phyloP scores from a whole-genome alignment of 1,284 basidiomycete genomes.

The Sporisorium scitamineum region DNA sequence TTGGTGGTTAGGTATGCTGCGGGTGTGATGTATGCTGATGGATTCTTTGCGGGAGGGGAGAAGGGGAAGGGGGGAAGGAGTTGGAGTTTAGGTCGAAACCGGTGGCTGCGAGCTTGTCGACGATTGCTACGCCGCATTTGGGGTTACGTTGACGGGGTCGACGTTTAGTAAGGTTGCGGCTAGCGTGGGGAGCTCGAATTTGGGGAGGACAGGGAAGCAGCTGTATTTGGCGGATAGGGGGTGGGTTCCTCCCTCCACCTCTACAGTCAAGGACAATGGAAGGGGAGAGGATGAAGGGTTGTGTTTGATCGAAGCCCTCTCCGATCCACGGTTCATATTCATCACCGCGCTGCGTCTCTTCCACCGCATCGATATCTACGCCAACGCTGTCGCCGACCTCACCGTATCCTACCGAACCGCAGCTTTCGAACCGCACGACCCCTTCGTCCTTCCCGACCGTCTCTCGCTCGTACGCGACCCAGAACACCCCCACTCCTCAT shows the following conservation, averaged over 20 bases:
- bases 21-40: slow-evolving; percentile 76
- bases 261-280: not conserved
- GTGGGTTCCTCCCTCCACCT: slow-evolving; percentile 25
- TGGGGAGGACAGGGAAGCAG: slow-evolving; percentile 25
- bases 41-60: slow-evolving; percentile 37
- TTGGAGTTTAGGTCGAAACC: slow-evolving; percentile 34
- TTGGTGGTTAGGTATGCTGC: slow-evolving; percentile 81
- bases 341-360: slow-evolving; percentile 81
- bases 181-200: slow-evolving; percentile 70
- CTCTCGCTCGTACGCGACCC: slow-evolving; percentile 26
- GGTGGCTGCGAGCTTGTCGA: slow-evolving; percentile 73
- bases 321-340: slow-evolving; percentile 77
- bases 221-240: slow-evolving; percentile 47
- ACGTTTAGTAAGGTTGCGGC: slow-evolving; percentile 76
- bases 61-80: not conserved
- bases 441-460: slow-evolving; percentile 27
- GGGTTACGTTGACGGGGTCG: slow-evolving; percentile 68
- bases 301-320: slow-evolving; percentile 50
- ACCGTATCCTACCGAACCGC: slow-evolving; percentile 63
- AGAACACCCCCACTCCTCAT: slow-evolving; percentile 24
- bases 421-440: slow-evolving; percentile 45
- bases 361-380: slow-evolving; percentile 80
- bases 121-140: slow-evolving; percentile 84
- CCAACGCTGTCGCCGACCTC: slow-evolving; percentile 75
- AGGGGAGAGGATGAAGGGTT: slow-evolving; percentile 1